Evolutionary conservation across 202 grass and related monocot genomes (phyloP).

Genomic region (Saccharum hybrid): DNA sequence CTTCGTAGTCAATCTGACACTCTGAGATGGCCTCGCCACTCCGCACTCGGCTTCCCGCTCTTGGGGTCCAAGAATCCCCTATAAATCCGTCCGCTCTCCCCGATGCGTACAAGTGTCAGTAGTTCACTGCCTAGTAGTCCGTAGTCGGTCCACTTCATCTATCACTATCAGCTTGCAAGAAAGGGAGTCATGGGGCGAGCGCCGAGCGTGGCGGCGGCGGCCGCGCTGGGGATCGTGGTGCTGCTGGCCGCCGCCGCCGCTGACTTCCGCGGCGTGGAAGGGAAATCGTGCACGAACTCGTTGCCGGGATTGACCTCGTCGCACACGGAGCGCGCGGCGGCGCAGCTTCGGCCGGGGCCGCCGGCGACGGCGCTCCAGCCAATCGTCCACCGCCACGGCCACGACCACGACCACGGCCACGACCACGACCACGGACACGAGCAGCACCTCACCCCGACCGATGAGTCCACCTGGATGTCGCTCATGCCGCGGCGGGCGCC

Average conservation of each 20-base stretch:
- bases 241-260: neutral
- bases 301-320: slow-evolving; percentile 54
- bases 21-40: neutral
- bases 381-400: neutral
- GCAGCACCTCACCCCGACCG: slow-evolving; percentile 64
- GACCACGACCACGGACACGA: slow-evolving; percentile 1
- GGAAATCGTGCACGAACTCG: slow-evolving; percentile 65
- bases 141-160: neutral
- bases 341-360: no score
- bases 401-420: no score
- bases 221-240: slow-evolving; percentile 27
- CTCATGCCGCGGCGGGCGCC: slow-evolving; percentile 49
- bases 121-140: neutral
- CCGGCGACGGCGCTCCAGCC: neutral
- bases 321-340: slow-evolving; percentile 66
- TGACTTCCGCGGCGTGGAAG: slow-evolving; percentile 3
- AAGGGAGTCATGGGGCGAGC: slow-evolving; percentile 35
- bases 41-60: slow-evolving; percentile 19
- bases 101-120: neutral
- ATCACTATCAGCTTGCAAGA: neutral
- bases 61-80: slow-evolving; percentile 42
- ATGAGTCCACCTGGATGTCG: slow-evolving; percentile 80
- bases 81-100: slow-evolving; percentile 27
- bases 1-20: neutral
- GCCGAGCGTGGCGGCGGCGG: neutral